phyloP scores from a whole-genome alignment of 257 asterid genomes.

The Forsythia suspensa region DNA sequence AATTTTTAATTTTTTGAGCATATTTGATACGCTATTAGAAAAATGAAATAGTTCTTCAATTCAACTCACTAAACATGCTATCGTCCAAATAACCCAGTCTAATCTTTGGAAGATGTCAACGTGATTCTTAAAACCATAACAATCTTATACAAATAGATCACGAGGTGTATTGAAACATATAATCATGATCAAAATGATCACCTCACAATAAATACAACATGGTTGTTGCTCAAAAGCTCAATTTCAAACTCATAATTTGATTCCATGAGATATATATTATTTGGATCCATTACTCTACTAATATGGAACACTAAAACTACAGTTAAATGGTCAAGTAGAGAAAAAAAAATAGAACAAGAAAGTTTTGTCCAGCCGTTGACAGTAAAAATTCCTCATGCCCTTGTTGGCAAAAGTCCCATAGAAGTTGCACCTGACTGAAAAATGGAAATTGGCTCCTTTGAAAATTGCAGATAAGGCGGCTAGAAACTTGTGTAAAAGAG shows the following conservation, averaged over 20 bases:
- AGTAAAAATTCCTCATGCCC: slow-evolving; percentile 36
- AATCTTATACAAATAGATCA: too few relatives aligned
- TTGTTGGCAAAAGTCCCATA: slow-evolving; percentile 29
- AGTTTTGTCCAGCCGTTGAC: slow-evolving; percentile 44
- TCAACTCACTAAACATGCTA: too few relatives aligned
- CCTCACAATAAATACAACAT: slow-evolving; percentile 20
- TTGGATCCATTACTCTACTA: slow-evolving; percentile 36
- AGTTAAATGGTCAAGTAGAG: slow-evolving; percentile 25
- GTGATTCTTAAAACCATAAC: too few relatives aligned
- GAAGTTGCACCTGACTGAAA: slow-evolving; percentile 34
- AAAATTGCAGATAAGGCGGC: slow-evolving; percentile 20
- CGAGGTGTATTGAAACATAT: neutral
- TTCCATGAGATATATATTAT: slow-evolving; percentile 36
- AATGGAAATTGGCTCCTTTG: slow-evolving; percentile 25
- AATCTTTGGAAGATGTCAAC: too few relatives aligned
- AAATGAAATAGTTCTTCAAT: too few relatives aligned
- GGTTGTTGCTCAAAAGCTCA: slow-evolving; percentile 29
- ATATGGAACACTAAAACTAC: slow-evolving; percentile 45
- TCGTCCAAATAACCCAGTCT: too few relatives aligned
- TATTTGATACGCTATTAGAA: too few relatives aligned
- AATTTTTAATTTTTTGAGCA: too few relatives aligned
- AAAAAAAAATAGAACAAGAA: slow-evolving; percentile 2
- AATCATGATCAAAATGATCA: neutral
- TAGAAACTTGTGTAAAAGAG: neutral
- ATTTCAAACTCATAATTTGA: slow-evolving; percentile 25